Evolutionary conservation across 148 eudicot genomes (phyloP).

Genomic region (Euryodendron excelsum): DNA sequence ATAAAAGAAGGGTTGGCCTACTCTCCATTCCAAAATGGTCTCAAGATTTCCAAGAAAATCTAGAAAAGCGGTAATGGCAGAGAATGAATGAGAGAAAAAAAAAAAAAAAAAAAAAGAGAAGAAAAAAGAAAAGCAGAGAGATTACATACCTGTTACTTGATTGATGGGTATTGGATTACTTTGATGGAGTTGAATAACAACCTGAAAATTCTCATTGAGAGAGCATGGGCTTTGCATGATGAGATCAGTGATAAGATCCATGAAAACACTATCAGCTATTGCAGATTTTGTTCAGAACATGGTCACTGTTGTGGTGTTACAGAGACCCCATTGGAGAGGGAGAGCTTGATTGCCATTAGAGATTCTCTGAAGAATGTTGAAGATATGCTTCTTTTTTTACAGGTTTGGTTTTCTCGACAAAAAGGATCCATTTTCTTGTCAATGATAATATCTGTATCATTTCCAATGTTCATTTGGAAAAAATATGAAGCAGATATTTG

Average conservation of each 20-base stretch:
- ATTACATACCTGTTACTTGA: not conserved
- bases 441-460: too few species aligned
- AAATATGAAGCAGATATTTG: too few species aligned
- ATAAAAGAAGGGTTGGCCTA: not conserved
- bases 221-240: slow-evolving; percentile 26
- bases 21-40: not conserved
- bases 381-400: slow-evolving; percentile 19
- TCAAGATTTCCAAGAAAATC: not conserved
- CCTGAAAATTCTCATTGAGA: slow-evolving; percentile 18
- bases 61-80: not conserved
- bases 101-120: not conserved
- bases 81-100: not conserved
- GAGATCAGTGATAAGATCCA: slow-evolving; percentile 19
- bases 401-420: slow-evolving; percentile 19
- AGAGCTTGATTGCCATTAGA: slow-evolving; percentile 20
- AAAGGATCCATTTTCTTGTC: too few species aligned
- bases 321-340: slow-evolving; percentile 22
- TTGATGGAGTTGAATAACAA: slow-evolving; percentile 24
- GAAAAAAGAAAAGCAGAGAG: not conserved
- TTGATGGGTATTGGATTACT: not conserved
- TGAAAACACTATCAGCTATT: slow-evolving; percentile 2
- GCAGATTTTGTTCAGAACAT: slow-evolving; percentile 26
- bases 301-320: slow-evolving; percentile 21
- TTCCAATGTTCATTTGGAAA: too few species aligned
- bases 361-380: slow-evolving; percentile 34